A percentile compares a stretch with the other conserved stretches of the same genome.
Evolutionary conservation across 306 rosid genomes (phyloP).

Genomic region (Ammopiptanthus mongolicus): DNA sequence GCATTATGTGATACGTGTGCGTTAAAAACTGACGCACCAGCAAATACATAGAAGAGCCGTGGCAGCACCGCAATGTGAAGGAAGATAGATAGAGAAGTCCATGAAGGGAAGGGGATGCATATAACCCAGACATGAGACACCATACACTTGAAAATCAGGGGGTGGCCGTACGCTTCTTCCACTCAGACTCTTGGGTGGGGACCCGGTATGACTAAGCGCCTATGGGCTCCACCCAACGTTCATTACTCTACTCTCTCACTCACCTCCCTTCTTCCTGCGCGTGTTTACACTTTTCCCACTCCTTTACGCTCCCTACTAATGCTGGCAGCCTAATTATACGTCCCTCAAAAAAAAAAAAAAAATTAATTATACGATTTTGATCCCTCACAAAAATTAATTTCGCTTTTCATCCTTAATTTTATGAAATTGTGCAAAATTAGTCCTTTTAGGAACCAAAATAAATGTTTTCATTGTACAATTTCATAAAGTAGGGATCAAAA

Average conservation of each 20-base stretch:
- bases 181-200: background rate
- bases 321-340: no score
- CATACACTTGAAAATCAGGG: constrained; percentile 6
- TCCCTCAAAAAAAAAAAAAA: no score
- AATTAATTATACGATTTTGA: no score
- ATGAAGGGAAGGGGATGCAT: background rate
- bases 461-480: no score
- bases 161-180: constrained; percentile 20
- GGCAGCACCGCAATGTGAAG: constrained; percentile 21
- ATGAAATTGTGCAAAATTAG: no score
- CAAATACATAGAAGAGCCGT: constrained; percentile 18
- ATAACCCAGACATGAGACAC: background rate
- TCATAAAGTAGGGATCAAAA: no score
- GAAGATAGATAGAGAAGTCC: background rate
- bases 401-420: no score
- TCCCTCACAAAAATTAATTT: no score
- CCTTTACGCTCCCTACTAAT: no score
- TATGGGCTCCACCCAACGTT: constrained; percentile 21
- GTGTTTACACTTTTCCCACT: no score
- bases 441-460: no score
- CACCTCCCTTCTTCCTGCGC: background rate
- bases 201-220: background rate
- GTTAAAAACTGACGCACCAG: background rate
- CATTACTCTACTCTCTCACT: background rate
- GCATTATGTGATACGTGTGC: background rate